Base-by-base conservation (phyloP, 176 grass and related monocot genomes). In the Secale cereale region DNA sequence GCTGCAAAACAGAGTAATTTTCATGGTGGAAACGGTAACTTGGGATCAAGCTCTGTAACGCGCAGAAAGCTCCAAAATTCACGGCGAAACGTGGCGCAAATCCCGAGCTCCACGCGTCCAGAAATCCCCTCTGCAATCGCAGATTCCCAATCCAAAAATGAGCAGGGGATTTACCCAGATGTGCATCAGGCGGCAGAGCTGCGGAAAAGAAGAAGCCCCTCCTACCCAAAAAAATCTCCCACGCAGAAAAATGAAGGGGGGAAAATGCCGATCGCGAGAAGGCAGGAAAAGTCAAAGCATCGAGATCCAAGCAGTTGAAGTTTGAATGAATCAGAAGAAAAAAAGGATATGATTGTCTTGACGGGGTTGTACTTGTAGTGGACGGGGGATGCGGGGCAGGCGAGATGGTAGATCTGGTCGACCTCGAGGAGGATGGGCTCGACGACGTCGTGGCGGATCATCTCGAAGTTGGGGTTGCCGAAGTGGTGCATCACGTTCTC, bases 261-360 rank as follows among this genome's bases (percentile, higher is more conserved):
- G n/a, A 32, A 5, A 12, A 8, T 17, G 4, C 1, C 19, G 16
- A 65, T 26, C 37, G 10, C 3, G 59, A 81, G n/a, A 77, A 76
- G 19, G 25, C 52, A 39, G 20, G 43, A 40, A 50, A 56, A 77
- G 59, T 19, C 14, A 41, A 46, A 52, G 2, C 63, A 87, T 86
- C 70, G 62, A 50, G 65, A 78, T 77, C 40, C 30, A 60, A 32
- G 43, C 59, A 52, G 54, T 57, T 57, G 54, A 22, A 2, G 0
- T 57, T 52, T 52, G 45, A 5, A 36, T 12, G 15, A 57, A 66
- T 25, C 28, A 65, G 45, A 12, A 26, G 12, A 22, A 50, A 52
- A 52, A 94, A 95, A 95, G 95, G 95, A 97, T 97, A 97, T 97
- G 92, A 97, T 97, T 4, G 95, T 97, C 88, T 97, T 97, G 84